Conservation (phyloP, 1,284 basidiomycete species). For the Malassezia slooffiae region DNA sequence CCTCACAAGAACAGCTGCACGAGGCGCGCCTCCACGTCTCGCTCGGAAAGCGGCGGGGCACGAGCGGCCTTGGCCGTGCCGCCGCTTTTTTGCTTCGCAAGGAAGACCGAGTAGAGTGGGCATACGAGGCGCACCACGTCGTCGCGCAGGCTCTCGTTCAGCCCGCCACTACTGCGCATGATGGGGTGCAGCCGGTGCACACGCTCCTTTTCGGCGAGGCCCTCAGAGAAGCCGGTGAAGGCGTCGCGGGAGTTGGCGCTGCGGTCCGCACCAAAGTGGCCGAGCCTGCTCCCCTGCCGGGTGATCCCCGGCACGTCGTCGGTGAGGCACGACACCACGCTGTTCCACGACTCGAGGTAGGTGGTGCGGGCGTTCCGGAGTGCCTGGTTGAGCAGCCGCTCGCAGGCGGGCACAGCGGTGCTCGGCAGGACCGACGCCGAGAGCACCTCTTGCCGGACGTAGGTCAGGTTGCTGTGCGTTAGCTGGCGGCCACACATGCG, state of each 20-base stretch:
- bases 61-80: not conserved
- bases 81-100: constrained; percentile 4
- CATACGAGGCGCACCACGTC: constrained; percentile 9
- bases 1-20: not conserved
- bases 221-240: constrained; percentile 4
- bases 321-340: constrained; percentile 1
- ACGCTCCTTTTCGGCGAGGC: constrained; percentile 1
- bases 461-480: constrained; percentile 7
- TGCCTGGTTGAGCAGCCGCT: constrained; percentile 2
- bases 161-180: not conserved
- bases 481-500: not conserved
- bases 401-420: not conserved
- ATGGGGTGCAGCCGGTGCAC: constrained; percentile 10
- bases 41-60: not conserved
- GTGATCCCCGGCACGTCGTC: not conserved
- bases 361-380: constrained; percentile 8
- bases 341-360: constrained; percentile 15
- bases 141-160: constrained; percentile 5
- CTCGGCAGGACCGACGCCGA: not conserved
- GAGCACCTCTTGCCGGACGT: constrained; percentile 3
- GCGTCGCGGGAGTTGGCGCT: not conserved
- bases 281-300: not conserved
- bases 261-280: not conserved
- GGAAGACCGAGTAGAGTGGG: constrained; percentile 6
- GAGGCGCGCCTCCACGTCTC: constrained; percentile 3